phyloP scores from a whole-genome alignment of 2,329 filamentous ascomycete species.

The Paecilomyces sp. region DNA sequence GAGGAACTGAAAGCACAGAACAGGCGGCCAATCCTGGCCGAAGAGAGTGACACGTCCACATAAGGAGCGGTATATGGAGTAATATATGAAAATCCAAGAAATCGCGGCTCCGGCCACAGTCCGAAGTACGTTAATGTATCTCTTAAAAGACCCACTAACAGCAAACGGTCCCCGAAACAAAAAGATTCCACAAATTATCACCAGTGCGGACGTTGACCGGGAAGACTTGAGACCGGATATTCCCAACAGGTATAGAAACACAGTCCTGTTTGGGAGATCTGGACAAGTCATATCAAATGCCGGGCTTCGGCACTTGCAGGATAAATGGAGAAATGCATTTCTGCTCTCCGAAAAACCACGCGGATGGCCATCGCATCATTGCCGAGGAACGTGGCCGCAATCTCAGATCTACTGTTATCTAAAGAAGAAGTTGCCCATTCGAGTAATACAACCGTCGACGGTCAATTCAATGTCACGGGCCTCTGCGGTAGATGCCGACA shows the following conservation, averaged over 20 bases:
- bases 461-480: neutral
- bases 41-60: neutral
- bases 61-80: neutral
- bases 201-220: neutral
- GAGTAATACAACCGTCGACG: neutral
- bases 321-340: neutral
- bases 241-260: neutral
- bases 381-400: neutral
- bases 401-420: neutral
- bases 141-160: neutral
- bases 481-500: slow-evolving; percentile 4
- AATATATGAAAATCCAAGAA: neutral
- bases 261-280: neutral
- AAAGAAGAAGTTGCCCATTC: neutral
- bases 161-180: neutral
- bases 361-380: neutral
- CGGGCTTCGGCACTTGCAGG: neutral
- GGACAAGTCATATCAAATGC: neutral
- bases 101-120: neutral
- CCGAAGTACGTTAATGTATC: neutral
- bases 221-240: neutral
- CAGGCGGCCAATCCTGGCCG: neutral
- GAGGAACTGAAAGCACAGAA: neutral
- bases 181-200: neutral
- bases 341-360: neutral